Evolutionary conservation across 768 basidiomycete species (phyloP).

Genomic region (Tylopilus sp.): DNA sequence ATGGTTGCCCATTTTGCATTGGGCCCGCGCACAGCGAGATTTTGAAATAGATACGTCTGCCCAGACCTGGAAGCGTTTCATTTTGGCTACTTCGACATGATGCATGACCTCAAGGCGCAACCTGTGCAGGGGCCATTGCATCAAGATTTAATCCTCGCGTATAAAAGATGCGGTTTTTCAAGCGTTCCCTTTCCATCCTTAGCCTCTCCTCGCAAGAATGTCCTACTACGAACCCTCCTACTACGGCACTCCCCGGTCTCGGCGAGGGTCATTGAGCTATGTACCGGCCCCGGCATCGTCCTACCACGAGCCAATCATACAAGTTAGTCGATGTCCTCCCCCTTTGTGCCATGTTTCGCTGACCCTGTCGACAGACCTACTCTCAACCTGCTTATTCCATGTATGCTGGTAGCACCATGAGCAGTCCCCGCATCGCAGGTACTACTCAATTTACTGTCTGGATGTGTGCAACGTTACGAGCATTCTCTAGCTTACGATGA

Average conservation of each 20-base stretch:
- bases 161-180: slow-evolving; percentile 20
- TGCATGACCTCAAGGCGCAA: slow-evolving; percentile 31
- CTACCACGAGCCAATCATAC: slow-evolving; percentile 41
- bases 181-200: slow-evolving; percentile 1
- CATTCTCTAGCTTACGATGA: slow-evolving; percentile 56
- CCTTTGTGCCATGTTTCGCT: neutral
- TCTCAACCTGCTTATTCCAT: slow-evolving; percentile 42
- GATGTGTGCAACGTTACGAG: neutral
- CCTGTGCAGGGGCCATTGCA: slow-evolving; percentile 1
- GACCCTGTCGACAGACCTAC: slow-evolving; percentile 30
- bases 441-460: slow-evolving; percentile 11
- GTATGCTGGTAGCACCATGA: slow-evolving; percentile 39
- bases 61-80: slow-evolving; percentile 11
- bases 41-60: slow-evolving; percentile 24
- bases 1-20: slow-evolving; percentile 1
- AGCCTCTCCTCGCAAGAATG: slow-evolving; percentile 28
- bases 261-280: slow-evolving; percentile 35
- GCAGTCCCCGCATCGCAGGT: slow-evolving; percentile 45
- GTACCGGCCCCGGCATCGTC: slow-evolving; percentile 27
- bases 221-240: slow-evolving; percentile 44
- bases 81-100: slow-evolving; percentile 20
- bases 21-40: slow-evolving; percentile 10
- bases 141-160: slow-evolving; percentile 5
- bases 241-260: slow-evolving; percentile 30
- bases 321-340: slow-evolving; percentile 33